These are phyloP conservation scores for Lasiosphaeriaceae sp. DNA, from an alignment of 495 filamentous ascomycete species.

Conservation along the genomic window DNA sequence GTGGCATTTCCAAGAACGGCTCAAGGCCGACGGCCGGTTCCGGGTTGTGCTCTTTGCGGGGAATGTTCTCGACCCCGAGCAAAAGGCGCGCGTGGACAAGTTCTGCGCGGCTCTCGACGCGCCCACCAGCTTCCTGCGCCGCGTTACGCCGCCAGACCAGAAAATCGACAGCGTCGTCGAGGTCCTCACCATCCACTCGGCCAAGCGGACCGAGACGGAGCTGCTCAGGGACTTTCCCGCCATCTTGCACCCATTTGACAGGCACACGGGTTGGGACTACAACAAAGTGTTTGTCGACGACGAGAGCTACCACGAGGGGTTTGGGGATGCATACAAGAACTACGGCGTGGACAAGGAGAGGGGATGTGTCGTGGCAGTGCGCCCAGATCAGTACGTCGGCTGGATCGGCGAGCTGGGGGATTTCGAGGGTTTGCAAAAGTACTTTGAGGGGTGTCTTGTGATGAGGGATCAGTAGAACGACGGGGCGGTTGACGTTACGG, in stretches of 20 bases:
- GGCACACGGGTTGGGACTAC: constrained; percentile 61
- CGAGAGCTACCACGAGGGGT: constrained; percentile 52
- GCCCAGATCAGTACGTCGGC: constrained; percentile 64
- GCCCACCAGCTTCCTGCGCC: constrained; percentile 33
- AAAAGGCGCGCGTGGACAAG: constrained; percentile 44
- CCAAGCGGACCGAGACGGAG: constrained; percentile 45
- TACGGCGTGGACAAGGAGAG: constrained; percentile 57
- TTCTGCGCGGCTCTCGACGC: constrained; percentile 41
- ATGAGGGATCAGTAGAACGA: too few relatives aligned
- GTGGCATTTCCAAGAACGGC: constrained; percentile 46
- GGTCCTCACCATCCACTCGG: constrained; percentile 58
- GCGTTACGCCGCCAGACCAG: constrained; percentile 42
- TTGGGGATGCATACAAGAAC: constrained; percentile 59
- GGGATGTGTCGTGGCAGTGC: constrained; percentile 54
- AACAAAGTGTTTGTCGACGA: constrained; percentile 65
- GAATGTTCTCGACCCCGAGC: constrained; percentile 40
- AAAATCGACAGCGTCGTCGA: constrained; percentile 47
- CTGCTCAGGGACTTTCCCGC: constrained; percentile 54
- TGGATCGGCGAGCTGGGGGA: constrained; percentile 55
- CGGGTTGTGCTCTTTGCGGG: constrained; percentile 63
- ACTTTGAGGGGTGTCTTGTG: constrained; percentile 33
- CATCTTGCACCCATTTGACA: constrained; percentile 53
- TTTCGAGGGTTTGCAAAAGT: constrained; percentile 37
- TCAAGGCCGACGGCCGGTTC: constrained; percentile 57
- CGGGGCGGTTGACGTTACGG: too few relatives aligned